Base-by-base conservation (phyloP, 2,329 filamentous ascomycete genomes). In the Metarhizium sp. region DNA sequence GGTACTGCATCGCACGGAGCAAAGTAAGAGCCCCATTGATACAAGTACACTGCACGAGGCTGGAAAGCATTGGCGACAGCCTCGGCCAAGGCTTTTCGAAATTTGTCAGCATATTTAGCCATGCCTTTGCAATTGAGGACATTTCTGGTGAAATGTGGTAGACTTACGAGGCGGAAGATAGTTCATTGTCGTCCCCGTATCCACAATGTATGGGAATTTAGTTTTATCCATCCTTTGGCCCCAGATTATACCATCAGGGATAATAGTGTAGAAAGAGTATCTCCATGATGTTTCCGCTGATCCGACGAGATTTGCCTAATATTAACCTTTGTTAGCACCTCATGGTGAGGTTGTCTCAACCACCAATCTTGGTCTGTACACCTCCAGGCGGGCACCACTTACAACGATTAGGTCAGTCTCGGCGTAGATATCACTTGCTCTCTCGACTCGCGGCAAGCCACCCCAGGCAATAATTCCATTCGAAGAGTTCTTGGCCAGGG, bases 211-310 rank as follows among this genome's bases (percentile, higher is more conserved):
- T 4, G 75, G 75, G 53, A 73, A 75, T 60, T 72, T 75, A 38
- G 67, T 71, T 18, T 61, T 66, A 57, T 75, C 72, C 2, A 66
- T 72, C 4, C 68, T 73, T 45, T 69, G 66, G 29, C 71, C 77
- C 62, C 71, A 79, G 57, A 66, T 64, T 57, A 78, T 68, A 3
- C 76, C 78, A 55, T 78, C 75, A 0, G 75, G 74, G 50, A 79
- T 67, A 55, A 80, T 73, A 18, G 78, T 79, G 60, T 81, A 81
- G 63, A 77, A 80, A 2, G 78, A 79, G 57, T 76, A 75, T 56
- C 72, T 64, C 65, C 67, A 77, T 1, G 73, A 66, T 5, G 75
- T 73, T 54, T 68, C 67, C 2, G 67, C 61, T 20, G 69, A 62
- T 5, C 64, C 63, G 16, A 67, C 69, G 38, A 80, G 66, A 51